Evolutionary conservation across 352 stramenopile genomes (phyloP), one percentile per base, ranked within the genome.

Genomic region (Phytophthora sojae): DNA sequence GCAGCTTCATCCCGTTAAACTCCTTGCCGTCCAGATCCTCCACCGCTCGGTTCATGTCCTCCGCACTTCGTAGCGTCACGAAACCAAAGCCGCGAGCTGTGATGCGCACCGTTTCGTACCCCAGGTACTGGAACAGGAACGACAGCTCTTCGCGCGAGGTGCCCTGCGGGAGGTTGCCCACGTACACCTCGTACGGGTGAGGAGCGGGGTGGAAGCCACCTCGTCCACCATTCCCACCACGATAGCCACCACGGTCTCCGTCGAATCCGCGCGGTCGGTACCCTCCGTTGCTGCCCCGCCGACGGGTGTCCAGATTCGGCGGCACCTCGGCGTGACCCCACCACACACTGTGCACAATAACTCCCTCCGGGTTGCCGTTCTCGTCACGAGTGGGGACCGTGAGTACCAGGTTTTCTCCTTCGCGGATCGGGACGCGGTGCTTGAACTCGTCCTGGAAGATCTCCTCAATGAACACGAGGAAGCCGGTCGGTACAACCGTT

Each of bases 371-470:
- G n/a, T 86, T 85, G 6, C 86, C 88, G 30, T 91, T 91, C 55
- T 94, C 88, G 59, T 95, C 88, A 45, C 83, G 82, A 14, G 85
- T 91, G 0, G 86, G 86, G 19, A 93, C 84, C 9, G 86, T 91
- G 6, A 95, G 69, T 32, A 94, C 83, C 1, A 95, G 77, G 55
- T 95, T 91, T 59, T 95, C 86, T 26, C 88, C 88, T 64, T 95
- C 88, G 49, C 84, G 86, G 17, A 95, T 91, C n/a, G 88, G 88
- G 37, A 95, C 87, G 26, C 85, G 86, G 67, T 95, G 88, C 63
- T 90, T 90, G 64, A 94, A 95, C 59, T 94, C 86, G 65, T 94
- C 86, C 47, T 92, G 83, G 57, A 92, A 93, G 29, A 95, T 79
- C 63, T 95, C 86, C 61, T 95, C 86, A 23, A 95, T 67, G 29